Conservation (phyloP, 495 filamentous ascomycete genomes). For the Neurospora sp. region DNA sequence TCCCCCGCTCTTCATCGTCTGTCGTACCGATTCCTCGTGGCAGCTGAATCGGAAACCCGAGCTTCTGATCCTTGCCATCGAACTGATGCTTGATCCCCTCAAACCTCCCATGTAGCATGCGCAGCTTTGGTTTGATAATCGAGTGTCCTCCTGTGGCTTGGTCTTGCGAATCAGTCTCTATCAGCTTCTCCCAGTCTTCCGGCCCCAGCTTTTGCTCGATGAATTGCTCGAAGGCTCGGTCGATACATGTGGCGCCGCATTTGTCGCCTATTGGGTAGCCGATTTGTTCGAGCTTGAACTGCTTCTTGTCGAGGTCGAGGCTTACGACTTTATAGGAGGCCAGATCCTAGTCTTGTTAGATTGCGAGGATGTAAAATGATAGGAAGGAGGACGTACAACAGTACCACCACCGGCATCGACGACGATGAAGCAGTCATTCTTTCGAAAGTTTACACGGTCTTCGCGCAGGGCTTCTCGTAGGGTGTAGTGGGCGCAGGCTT, state of each 20-base stretch:
- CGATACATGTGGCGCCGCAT: constrained; percentile 23
- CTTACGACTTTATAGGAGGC: constrained; percentile 18
- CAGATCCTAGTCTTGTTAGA: constrained; percentile 11
- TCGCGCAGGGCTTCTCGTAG: constrained; percentile 22
- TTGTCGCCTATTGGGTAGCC: constrained; percentile 11
- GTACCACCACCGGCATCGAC: constrained; percentile 51
- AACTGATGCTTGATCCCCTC: constrained; percentile 21
- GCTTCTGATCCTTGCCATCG: constrained; percentile 12
- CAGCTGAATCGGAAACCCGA: constrained; percentile 8
- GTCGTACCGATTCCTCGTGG: constrained; percentile 6
- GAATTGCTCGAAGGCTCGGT: constrained; percentile 15
- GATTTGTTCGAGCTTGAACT: constrained; percentile 13
- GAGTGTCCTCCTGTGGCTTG: constrained; percentile 10
- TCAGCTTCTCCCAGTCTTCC: constrained; percentile 14
- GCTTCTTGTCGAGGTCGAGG: constrained; percentile 13
- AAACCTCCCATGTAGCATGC: constrained; percentile 16
- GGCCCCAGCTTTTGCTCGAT: constrained; percentile 8
- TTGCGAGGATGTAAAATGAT: not conserved
- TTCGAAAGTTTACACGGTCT: constrained; percentile 11
- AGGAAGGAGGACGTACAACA: constrained; percentile 33
- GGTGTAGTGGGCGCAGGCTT: constrained; percentile 46
- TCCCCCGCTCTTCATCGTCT: constrained; percentile 5
- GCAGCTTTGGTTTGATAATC: constrained; percentile 15
- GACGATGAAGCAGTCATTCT: constrained; percentile 43
- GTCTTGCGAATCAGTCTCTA: constrained; percentile 5